These are phyloP conservation scores for Colletotrichum chrysophilum DNA, from an alignment of 2,329 filamentous ascomycete species.

Conservation along the genomic window DNA sequence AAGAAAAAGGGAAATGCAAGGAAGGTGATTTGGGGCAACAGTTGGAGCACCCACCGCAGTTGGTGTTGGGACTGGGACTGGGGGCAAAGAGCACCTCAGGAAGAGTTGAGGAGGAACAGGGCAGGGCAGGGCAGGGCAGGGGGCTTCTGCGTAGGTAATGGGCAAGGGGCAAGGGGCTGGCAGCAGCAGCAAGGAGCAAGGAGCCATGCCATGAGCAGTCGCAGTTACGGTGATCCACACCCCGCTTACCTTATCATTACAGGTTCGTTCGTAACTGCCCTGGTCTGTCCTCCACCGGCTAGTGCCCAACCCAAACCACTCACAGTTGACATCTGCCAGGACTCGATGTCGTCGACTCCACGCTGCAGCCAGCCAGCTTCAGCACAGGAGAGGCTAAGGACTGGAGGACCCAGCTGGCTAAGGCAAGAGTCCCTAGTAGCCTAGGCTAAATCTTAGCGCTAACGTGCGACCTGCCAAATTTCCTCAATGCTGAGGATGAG, in stretches of 20 bases:
- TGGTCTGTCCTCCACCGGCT: background rate
- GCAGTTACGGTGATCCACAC: background rate
- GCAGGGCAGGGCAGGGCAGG: background rate
- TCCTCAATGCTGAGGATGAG: background rate
- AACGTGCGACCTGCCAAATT: background rate
- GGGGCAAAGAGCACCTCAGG: background rate
- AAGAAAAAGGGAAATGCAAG: background rate
- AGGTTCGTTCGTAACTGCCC: conserved; percentile 2
- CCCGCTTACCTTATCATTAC: conserved; percentile 23
- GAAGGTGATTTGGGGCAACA: background rate
- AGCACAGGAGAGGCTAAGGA: background rate
- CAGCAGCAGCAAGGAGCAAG: background rate
- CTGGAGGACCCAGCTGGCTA: background rate
- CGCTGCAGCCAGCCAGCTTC: background rate
- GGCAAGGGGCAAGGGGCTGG: background rate
- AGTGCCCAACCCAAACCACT: background rate
- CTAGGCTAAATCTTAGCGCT: background rate
- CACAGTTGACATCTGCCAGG: background rate
- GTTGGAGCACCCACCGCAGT: background rate
- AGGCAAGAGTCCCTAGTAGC: background rate
- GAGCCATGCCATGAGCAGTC: background rate
- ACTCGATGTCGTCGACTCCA: background rate
- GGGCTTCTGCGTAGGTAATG: background rate
- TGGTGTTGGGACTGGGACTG: background rate
- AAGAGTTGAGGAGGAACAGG: background rate